phyloP scores from a whole-genome alignment of 108 stramenopile genomes.

The Aurantiochytrium sp. region DNA sequence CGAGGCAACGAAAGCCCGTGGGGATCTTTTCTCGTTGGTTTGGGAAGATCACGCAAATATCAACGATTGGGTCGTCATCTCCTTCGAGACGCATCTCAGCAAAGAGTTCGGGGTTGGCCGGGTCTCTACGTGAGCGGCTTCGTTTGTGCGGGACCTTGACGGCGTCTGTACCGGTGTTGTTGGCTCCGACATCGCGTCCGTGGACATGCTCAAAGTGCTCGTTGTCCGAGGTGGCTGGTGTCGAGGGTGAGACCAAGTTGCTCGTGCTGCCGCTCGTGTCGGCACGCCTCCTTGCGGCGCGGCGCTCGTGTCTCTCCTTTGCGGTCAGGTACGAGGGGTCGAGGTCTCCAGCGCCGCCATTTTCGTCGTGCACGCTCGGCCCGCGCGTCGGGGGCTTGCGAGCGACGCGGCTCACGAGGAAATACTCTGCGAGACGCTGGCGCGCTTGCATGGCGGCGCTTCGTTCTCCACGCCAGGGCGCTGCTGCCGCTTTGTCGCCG shows the following conservation, averaged over 20 bases:
- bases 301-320: not conserved
- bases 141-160: no score
- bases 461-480: no score
- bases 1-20: not conserved
- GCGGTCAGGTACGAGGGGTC: not conserved
- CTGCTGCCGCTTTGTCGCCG: no score
- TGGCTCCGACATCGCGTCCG: no score
- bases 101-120: not conserved
- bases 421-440: not conserved
- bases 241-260: not conserved
- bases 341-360: not conserved
- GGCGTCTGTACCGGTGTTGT: no score
- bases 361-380: not conserved
- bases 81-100: not conserved
- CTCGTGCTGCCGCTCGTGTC: not conserved
- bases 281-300: not conserved
- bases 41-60: constrained; percentile 10
- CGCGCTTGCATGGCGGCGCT: no score
- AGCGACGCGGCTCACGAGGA: not conserved
- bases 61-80: constrained; percentile 4
- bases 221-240: not conserved
- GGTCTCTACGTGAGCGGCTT: no score
- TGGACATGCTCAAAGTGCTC: no score
- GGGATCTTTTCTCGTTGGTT: not conserved
- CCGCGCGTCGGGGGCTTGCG: not conserved